These are phyloP conservation scores for Haematococcus sp. DNA, from an alignment of 139 green algal genomes.

Conservation along the genomic window DNA sequence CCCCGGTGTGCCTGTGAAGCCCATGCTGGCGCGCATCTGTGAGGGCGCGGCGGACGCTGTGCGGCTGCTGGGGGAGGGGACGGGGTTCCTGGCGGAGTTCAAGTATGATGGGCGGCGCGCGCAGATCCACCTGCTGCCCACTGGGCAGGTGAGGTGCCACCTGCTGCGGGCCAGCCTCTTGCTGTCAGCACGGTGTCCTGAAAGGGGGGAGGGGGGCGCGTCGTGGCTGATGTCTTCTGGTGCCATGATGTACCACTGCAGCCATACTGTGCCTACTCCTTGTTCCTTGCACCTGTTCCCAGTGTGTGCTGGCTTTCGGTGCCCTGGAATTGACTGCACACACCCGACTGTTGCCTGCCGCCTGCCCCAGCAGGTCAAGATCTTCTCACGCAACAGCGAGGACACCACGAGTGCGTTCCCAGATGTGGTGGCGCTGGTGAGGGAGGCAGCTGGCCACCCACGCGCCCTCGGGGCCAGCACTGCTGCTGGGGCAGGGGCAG, in stretches of 20 bases:
- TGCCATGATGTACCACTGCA: background rate
- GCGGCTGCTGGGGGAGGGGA: conserved; percentile 7
- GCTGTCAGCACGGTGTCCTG: background rate
- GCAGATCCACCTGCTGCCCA: conserved; percentile 81
- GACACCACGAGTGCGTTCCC: conserved; percentile 66
- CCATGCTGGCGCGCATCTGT: conserved; percentile 86
- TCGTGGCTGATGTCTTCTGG: too few species aligned
- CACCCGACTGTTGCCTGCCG: background rate
- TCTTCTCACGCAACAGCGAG: conserved; percentile 88
- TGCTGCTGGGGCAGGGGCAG: background rate
- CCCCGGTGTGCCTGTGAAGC: conserved; percentile 82
- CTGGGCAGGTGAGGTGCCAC: conserved; percentile 28
- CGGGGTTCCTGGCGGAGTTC: conserved; percentile 61
- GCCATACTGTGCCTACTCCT: background rate
- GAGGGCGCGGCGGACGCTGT: conserved; percentile 45
- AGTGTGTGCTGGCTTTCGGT: too few species aligned
- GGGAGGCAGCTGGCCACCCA: conserved; percentile 7
- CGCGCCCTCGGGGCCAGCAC: background rate
- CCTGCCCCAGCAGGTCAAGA: conserved; percentile 28
- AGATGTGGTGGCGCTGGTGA: conserved; percentile 60
- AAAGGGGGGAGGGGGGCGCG: too few species aligned
- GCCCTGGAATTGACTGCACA: too few species aligned
- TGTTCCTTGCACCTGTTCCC: too few species aligned
- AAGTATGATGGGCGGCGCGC: conserved; percentile 90
- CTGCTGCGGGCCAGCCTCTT: background rate